A percentile compares a stretch with the other conserved stretches of the same genome.
These are phyloP conservation scores for Trichosanthes cucumerina DNA, from an alignment of 306 rosid genomes.

Conservation along the genomic window DNA sequence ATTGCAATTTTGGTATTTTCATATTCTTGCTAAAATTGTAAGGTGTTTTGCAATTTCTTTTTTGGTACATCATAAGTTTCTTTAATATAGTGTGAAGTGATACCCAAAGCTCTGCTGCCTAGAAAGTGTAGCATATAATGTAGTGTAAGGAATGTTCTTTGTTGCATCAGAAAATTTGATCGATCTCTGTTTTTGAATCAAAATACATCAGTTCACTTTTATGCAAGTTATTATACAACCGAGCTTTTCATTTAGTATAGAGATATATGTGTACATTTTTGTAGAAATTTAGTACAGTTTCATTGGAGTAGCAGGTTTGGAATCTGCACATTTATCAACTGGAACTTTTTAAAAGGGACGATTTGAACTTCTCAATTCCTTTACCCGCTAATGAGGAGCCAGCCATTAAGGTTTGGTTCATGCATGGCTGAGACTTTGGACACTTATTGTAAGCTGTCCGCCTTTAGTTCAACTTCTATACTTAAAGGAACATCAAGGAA, in stretches of 20 bases:
- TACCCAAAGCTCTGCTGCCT: background rate
- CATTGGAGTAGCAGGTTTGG: too few species aligned
- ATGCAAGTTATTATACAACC: background rate
- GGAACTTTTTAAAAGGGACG: background rate
- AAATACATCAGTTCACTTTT: background rate
- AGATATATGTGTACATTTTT: background rate
- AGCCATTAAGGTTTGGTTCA: too few species aligned
- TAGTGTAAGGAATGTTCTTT: background rate
- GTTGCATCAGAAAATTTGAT: background rate
- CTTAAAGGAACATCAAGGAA: too few species aligned
- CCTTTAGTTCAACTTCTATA: too few species aligned
- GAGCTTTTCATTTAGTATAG: background rate
- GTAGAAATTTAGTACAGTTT: background rate
- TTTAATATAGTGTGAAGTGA: background rate
- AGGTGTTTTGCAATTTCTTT: background rate
- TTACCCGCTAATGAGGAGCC: too few species aligned
- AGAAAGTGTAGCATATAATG: background rate
- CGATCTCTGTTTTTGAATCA: background rate
- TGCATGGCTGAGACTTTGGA: too few species aligned
- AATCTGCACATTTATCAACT: background rate
- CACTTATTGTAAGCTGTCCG: too few species aligned
- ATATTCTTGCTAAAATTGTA: constrained; percentile 6
- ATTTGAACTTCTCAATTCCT: background rate
- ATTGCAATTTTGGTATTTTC: constrained; percentile 78
- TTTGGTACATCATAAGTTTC: background rate